Percentiles rank a stretch among this genome's conserved stretches.
Conservation (phyloP, 495 filamentous ascomycete species). For the Neurospora cerealis region DNA sequence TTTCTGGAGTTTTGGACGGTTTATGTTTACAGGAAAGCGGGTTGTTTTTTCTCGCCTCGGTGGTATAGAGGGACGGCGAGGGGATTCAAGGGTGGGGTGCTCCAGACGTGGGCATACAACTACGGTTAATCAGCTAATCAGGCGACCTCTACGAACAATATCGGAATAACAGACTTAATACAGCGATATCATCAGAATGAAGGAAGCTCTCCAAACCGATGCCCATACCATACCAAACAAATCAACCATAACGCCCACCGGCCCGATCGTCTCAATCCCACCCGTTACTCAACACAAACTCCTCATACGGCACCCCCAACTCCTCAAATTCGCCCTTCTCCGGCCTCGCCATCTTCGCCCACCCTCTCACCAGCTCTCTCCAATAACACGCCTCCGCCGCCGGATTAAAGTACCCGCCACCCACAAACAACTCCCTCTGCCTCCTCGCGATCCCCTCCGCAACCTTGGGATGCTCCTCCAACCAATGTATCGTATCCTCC, state of each 20-base stretch:
- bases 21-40: neutral
- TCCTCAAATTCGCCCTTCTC: constrained; percentile 26
- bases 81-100: neutral
- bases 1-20: neutral
- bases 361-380: constrained; percentile 38
- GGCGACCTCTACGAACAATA: neutral
- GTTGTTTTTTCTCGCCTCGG: neutral
- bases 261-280: neutral
- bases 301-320: constrained; percentile 29
- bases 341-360: constrained; percentile 29
- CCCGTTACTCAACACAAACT: constrained; percentile 26
- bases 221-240: neutral
- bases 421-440: constrained; percentile 35
- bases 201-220: neutral
- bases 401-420: constrained; percentile 36
- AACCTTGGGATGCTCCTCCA: constrained; percentile 30
- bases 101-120: neutral
- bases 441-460: constrained; percentile 40
- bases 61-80: neutral
- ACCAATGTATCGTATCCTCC: constrained; percentile 31
- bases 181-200: no score
- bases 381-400: constrained; percentile 47
- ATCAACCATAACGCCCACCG: neutral
- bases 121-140: neutral
- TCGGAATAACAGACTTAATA: neutral